A percentile compares a stretch with the other conserved stretches of the same genome.
Conservation (phyloP, 371 early-diverging fungal genomes). For the Mortierella sp. region DNA sequence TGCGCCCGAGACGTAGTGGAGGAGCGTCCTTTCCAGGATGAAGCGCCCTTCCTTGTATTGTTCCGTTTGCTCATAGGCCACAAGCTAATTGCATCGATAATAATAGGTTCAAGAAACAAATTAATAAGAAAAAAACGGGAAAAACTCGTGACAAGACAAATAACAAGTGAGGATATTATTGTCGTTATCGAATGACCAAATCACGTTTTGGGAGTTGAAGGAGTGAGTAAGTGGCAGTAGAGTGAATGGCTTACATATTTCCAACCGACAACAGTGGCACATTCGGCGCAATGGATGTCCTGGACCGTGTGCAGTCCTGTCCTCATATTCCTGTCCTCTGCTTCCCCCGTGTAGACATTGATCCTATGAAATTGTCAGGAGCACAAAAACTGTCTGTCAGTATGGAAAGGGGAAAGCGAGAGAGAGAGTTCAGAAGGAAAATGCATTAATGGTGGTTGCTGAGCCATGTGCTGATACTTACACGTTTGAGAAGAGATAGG, state of each 20-base stretch:
- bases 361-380: slow-evolving; percentile 59
- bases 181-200: slow-evolving; percentile 12
- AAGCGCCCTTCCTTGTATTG: slow-evolving; percentile 84
- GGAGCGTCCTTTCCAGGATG: slow-evolving; percentile 67
- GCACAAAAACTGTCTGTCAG: not conserved
- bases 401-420: not conserved
- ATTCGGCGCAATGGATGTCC: slow-evolving; percentile 73
- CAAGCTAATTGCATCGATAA: slow-evolving; percentile 57
- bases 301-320: slow-evolving; percentile 79
- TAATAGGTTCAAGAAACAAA: slow-evolving; percentile 7
- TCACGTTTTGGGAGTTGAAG: not conserved
- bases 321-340: slow-evolving; percentile 72
- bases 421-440: not conserved
- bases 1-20: slow-evolving; percentile 35
- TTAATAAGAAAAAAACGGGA: not conserved
- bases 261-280: slow-evolving; percentile 77
- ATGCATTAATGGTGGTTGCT: not conserved
- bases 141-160: not conserved
- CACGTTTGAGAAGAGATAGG: slow-evolving; percentile 75
- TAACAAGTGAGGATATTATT: not conserved
- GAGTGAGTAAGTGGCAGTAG: not conserved
- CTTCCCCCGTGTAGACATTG: slow-evolving; percentile 72
- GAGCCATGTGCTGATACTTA: slow-evolving; percentile 50
- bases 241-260: slow-evolving; percentile 67
- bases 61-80: slow-evolving; percentile 70